These are phyloP conservation scores for Bimuria novae-zelandiae DNA, from an alignment of 2,329 filamentous ascomycete species.

Conservation along the genomic window DNA sequence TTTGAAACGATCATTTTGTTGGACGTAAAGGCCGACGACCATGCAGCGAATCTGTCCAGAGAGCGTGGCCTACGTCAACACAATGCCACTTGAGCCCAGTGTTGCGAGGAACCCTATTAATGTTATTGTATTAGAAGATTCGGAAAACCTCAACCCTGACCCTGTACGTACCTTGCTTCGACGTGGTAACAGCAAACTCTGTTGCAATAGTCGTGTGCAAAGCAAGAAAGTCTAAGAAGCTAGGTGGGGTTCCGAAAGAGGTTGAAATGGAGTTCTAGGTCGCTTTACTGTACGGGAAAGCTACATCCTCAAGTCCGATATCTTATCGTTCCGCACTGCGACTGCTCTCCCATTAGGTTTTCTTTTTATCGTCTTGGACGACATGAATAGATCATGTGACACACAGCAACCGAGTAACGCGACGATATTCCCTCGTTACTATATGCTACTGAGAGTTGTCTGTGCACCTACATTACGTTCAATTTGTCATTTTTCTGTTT, in stretches of 20 bases:
- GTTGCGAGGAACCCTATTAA: background rate
- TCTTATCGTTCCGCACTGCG: background rate
- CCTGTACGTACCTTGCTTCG: too few relatives aligned
- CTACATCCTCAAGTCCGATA: background rate
- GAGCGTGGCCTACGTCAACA: background rate
- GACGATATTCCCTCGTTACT: too few relatives aligned
- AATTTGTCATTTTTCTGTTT: too few relatives aligned
- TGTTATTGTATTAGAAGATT: too few relatives aligned
- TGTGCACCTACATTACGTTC: too few relatives aligned
- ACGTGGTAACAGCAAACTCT: background rate
- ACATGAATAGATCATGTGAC: too few relatives aligned
- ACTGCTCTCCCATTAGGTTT: background rate
- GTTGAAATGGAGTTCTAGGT: background rate
- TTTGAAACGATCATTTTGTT: background rate
- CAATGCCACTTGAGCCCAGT: background rate
- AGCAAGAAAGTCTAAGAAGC: background rate
- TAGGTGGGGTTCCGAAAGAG: background rate
- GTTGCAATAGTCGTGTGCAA: background rate
- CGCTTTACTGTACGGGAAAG: background rate
- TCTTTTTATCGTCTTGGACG: too few relatives aligned
- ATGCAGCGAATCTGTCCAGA: background rate
- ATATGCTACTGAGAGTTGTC: too few relatives aligned
- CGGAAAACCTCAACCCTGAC: too few relatives aligned
- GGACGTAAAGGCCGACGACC: background rate
- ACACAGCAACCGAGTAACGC: too few relatives aligned